Conservation (phyloP, 352 stramenopile genomes). For the Aphanomyces invadans region DNA sequence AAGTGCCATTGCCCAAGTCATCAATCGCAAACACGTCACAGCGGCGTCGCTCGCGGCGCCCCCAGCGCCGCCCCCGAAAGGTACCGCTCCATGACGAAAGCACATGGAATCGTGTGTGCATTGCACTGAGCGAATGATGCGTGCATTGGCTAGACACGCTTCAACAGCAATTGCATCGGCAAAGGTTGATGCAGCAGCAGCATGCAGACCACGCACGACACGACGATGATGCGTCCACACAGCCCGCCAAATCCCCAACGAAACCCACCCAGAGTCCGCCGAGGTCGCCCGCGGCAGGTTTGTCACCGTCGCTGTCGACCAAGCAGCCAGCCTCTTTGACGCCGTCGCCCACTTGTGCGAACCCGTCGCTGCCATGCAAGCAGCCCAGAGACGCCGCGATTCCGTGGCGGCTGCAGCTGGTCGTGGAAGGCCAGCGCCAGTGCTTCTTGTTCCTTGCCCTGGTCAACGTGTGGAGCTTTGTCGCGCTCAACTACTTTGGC, state of each 20-base stretch:
- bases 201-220: too few species aligned
- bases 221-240: conserved; percentile 2
- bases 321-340: too few species aligned
- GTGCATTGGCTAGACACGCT: background rate
- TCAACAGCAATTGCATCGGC: conserved; percentile 67
- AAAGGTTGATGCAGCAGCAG: conserved; percentile 54
- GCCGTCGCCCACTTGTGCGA: background rate
- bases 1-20: conserved; percentile 56
- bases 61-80: background rate
- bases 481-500: conserved; percentile 4
- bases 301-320: conserved; percentile 9
- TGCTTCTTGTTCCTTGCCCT: conserved; percentile 5
- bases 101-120: too few species aligned
- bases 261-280: conserved; percentile 24
- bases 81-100: too few species aligned
- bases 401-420: conserved; percentile 5
- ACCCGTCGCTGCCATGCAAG: too few species aligned
- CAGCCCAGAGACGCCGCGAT: too few species aligned
- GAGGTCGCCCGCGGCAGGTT: conserved; percentile 13
- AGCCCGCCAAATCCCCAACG: conserved; percentile 5
- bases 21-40: conserved; percentile 60
- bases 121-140: too few species aligned
- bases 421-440: background rate
- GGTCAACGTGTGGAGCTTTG: conserved; percentile 11
- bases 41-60: background rate